Base-by-base conservation (phyloP, 306 rosid species). In the Prunus mongolica region DNA sequence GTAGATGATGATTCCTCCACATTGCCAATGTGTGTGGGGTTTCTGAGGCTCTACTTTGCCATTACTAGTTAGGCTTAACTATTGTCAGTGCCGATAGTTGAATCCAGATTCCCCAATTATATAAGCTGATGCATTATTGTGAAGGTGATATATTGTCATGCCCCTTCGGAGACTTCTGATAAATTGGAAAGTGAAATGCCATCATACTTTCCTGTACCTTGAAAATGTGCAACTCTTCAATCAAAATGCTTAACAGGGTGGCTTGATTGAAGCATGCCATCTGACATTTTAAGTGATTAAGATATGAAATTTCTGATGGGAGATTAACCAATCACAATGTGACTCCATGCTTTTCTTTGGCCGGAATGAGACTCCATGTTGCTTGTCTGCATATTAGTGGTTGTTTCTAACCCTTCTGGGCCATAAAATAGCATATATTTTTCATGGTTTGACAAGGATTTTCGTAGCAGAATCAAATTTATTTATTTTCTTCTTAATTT, bases 251-350 rank as follows among this genome's bases (percentile, higher is more conserved):
- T 8, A 62, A 64, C 8, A 1, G 72, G 18, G 15, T 70, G 76
- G 50, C 66, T 54, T 55, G 62, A 79, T 34, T 55, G 58, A 62
- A 65, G 63, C 57, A 27, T 30, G 62, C 45, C 66, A 72, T 46
- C 74, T 30, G 13, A 12, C 57, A 7, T 50, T 32, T 72, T 22
- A 13, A 57, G 19, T 41, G 55, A 38, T 41, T 16, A 49, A 15
- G 27, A 47, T 44, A 3, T 2, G 45, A 16, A 73, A 60, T 58
- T 64, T 58, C 38, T 14, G 10, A 14, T 46, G 0, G 14, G 25
- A 3, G 54, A 72, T 8, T 22, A 71, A 7, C 14, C 13, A 32
- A 2, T 71, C n/a, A 56, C 12, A 5, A 12, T 71, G 75, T 6
- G 44, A 57, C 24, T 41, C 30, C 55, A 22, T 57, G 41, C 3